Base-by-base conservation (phyloP, 2,329 filamentous ascomycete genomes). In the Ilyonectria destructans region DNA sequence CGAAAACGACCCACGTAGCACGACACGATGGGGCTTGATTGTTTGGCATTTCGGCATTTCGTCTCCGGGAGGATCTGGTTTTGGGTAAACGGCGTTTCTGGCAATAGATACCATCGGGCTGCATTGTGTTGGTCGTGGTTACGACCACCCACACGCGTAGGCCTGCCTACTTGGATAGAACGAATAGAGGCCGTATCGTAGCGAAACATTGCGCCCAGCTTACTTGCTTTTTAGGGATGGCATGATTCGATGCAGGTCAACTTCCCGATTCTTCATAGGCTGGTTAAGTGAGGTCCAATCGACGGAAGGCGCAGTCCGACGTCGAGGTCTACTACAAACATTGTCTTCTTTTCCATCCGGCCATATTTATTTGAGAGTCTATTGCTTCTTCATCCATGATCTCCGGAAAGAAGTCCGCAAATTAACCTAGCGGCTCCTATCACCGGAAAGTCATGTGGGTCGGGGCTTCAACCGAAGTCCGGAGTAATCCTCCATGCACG, bases 371-470 rank as follows among this genome's bases (percentile, higher is more conserved):
- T 55, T 19, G 31, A 45, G 5, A 49, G 31, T 45, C 43, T 19
- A 65, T 56, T 35, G 43, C 15, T 10, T 21, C 57, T 48, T 55
- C 48, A 54, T 69, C 51, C 52, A 51, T 21, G 19, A 15, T 56
- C 26, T 29, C 58, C 65, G 68, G 68, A 33, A 65, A 68, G 68
- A 68, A 70, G 61, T 65, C 68, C 66, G 62, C 48, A 35, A 48
- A 57, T 51, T 62, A 29, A 62, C 33, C 58, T 67, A 62, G 58
- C 64, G 40, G 29, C 17, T 29, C 13, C 35, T 23, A 26, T 40
- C 46, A 49, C 56, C 31, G 26, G 46, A 56, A 40, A 48, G 29
- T 21, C 19, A 62, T 58, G 64, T 67, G 64, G 64, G 64, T 45
- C 58, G 19, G n/a, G 31, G 29, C 37, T 45, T 37, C 49, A 33